phyloP scores from a whole-genome alignment of 345 rosid species.

The Carallia brachiata region DNA sequence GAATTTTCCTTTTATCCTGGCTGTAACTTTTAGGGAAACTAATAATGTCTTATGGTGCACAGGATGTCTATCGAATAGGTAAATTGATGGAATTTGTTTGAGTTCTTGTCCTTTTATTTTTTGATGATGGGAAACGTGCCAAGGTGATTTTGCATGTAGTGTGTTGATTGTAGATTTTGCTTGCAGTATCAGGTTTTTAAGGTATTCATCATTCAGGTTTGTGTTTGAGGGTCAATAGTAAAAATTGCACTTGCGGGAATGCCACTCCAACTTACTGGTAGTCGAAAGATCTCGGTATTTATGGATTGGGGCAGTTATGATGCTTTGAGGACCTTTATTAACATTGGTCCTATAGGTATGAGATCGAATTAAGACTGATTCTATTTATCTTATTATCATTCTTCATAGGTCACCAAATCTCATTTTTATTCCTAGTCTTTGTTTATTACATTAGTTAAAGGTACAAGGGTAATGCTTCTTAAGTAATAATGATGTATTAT shows the following conservation, averaged over 20 bases:
- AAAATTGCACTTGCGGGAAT: slow-evolving; percentile 91
- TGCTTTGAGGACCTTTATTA: slow-evolving; percentile 67
- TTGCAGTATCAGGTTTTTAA: slow-evolving; percentile 1
- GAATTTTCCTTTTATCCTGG: background rate
- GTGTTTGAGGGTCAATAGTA: slow-evolving; percentile 98
- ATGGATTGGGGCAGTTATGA: slow-evolving; percentile 72
- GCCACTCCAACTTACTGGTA: slow-evolving; percentile 93
- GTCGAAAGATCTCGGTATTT: slow-evolving; percentile 76
- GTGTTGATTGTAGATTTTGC: background rate
- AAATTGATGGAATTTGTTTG: slow-evolving; percentile 90
- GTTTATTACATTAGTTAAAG: too few species aligned
- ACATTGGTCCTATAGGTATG: slow-evolving; percentile 82
- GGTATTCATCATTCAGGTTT: slow-evolving; percentile 52
- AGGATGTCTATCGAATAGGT: slow-evolving; percentile 96
- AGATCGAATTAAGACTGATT: background rate
- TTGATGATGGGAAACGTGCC: slow-evolving; percentile 88
- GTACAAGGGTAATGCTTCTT: too few species aligned
- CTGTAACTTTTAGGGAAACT: slow-evolving; percentile 8
- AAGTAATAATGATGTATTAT: too few species aligned
- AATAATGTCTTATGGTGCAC: slow-evolving; percentile 30
- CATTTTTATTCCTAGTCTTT: too few species aligned
- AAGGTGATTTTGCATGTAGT: slow-evolving; percentile 46
- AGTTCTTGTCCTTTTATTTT: slow-evolving; percentile 74
- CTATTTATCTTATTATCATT: background rate
- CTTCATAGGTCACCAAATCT: background rate